phyloP scores from a whole-genome alignment of 2,329 filamentous ascomycete species.

The Verticillium longisporum region DNA sequence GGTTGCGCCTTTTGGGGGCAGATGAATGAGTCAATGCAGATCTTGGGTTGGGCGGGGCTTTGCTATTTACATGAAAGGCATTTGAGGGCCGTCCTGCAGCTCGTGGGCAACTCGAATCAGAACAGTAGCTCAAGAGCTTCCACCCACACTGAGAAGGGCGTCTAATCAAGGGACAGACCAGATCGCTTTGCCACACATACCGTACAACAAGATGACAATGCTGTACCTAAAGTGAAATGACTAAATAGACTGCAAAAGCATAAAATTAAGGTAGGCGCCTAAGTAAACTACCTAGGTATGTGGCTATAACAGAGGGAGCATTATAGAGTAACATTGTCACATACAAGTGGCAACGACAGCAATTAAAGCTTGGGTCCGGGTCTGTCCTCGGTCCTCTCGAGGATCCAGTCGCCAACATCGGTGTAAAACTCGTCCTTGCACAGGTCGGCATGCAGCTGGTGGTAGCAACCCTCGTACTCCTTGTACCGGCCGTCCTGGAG shows the following conservation, averaged over 20 bases:
- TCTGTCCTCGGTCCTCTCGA: constrained; percentile 26
- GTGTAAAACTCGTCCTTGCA: constrained; percentile 46
- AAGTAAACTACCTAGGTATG: too few relatives aligned
- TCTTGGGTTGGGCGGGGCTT: neutral
- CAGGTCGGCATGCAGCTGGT: constrained; percentile 62
- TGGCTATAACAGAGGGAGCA: too few relatives aligned
- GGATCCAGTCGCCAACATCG: constrained; percentile 62
- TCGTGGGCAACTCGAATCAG: neutral
- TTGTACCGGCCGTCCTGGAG: constrained; percentile 65
- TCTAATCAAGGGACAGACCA: neutral
- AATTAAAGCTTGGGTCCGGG: constrained; percentile 30
- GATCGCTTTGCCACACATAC: neutral
- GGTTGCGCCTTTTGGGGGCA: neutral
- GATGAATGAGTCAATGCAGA: neutral
- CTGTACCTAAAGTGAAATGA: too few relatives aligned
- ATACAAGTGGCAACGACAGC: neutral
- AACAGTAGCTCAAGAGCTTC: neutral
- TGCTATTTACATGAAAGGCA: neutral
- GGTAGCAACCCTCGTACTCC: constrained; percentile 70
- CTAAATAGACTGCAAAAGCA: too few relatives aligned
- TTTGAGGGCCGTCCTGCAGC: neutral
- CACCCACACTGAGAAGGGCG: neutral
- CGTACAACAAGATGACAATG: neutral
- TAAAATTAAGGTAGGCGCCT: too few relatives aligned
- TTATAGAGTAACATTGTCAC: too few relatives aligned